These are phyloP conservation scores for Heliosperma pusillum DNA, from an alignment of 148 eudicot species.

Conservation along the genomic window DNA sequence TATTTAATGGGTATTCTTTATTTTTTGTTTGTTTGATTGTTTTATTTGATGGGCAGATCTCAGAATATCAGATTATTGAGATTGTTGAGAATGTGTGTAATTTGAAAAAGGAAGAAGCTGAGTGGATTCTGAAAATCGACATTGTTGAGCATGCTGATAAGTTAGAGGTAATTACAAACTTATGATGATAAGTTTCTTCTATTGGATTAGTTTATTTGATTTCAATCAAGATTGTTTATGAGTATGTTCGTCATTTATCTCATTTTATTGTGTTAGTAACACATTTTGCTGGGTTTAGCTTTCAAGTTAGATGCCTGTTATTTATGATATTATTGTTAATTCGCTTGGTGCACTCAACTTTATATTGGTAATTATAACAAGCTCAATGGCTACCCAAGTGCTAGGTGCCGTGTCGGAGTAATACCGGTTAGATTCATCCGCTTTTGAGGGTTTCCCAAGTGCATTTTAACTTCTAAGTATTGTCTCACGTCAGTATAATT, in stretches of 20 bases:
- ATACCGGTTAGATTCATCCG: no score
- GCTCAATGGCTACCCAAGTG: no score
- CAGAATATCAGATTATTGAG: constrained; percentile 85
- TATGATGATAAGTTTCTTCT: not conserved
- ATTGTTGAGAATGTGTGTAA: constrained; percentile 86
- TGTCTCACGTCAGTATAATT: no score
- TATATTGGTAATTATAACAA: no score
- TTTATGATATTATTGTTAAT: not conserved
- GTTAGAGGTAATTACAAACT: constrained; percentile 49
- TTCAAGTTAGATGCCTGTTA: not conserved
- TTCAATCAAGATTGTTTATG: no score
- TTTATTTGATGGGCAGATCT: constrained; percentile 43
- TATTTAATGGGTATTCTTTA: constrained; percentile 18
- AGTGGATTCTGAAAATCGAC: constrained; percentile 92
- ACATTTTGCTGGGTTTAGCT: not conserved
- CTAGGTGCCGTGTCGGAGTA: no score
- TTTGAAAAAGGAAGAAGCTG: constrained; percentile 95
- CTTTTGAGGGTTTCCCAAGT: no score
- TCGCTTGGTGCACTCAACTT: no score
- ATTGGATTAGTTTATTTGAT: no score
- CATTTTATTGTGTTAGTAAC: no score
- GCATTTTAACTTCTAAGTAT: no score
- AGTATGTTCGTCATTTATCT: no score
- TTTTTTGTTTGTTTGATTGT: constrained; percentile 5
- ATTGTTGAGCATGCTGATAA: constrained; percentile 77